Evolutionary conservation across 2,329 filamentous ascomycete genomes (phyloP), one percentile per base, ranked within the genome.

Genomic region (Zymoseptoria ardabiliae): DNA sequence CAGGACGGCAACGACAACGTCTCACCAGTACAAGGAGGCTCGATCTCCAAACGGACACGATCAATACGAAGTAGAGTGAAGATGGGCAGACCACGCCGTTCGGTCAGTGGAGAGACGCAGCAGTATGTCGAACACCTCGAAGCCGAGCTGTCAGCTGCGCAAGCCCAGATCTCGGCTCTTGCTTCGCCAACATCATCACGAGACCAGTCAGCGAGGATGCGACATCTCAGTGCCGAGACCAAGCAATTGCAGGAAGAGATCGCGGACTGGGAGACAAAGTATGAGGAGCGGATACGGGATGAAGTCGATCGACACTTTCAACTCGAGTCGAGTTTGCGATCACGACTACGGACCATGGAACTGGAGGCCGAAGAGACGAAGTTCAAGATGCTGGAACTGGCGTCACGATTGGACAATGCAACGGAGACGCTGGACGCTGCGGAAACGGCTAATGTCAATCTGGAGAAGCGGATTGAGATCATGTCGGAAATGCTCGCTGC

Each of bases 41-140:
- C 65, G 51, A 58, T 57, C 13, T 58, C 53, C 2, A 53, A 50
- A 3, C 59, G 59, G 17, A 35, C 48, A 19, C 45, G 57, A 21
- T 56, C 60, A 8, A 35, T 57, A 28, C 53, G 60, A 3, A 22
- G 35, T 21, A 50, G 63, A 50, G 61, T 62, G n/a, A 69, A 66
- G 54, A 65, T 69, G 52, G 61, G 55, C 35, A 58, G 63, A 35
- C 65, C 65, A 21, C 58, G 68, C 53, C 68, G 71, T 54, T 72
- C 71, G n/a, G 66, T 73, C 19, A 75, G 72, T 61, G 74, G 72
- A 56, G 76, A 78, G 60, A 72, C 74, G 9, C 71, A 74, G 23
- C 72, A 74, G 58, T 79, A 81, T 65, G 78, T 81, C 60, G 77
- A 80, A 54, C 77, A 79, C 65, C 74, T 81, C 11, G 79, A 81